Conservation (phyloP, 805 yeast species). For the Wickerhamomyces chaumierensis region DNA sequence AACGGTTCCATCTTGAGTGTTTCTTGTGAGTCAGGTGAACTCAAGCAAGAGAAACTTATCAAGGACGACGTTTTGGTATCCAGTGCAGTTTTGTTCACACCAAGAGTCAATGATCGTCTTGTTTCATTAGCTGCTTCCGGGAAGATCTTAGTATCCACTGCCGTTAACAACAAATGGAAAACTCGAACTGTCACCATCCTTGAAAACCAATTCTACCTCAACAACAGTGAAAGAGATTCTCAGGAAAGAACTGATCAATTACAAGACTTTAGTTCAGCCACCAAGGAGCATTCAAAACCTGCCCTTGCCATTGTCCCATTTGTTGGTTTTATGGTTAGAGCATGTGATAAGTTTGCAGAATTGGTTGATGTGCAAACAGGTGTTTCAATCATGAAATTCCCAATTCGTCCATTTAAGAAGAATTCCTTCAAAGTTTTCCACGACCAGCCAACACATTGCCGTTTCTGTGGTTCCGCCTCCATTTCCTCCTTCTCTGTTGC, state of each 20-base stretch:
- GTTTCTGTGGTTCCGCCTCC: constrained; percentile 85
- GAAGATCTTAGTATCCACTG: constrained; percentile 46
- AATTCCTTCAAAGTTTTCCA: constrained; percentile 61
- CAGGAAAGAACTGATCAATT: no score
- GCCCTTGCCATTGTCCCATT: constrained; percentile 49
- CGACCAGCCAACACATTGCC: constrained; percentile 79
- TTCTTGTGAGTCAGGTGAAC: constrained; percentile 36
- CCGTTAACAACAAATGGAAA: constrained; percentile 54
- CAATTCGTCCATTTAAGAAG: constrained; percentile 46
- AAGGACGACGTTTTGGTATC: constrained; percentile 28
- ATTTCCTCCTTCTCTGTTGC: constrained; percentile 61
- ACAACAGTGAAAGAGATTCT: constrained; percentile 9
- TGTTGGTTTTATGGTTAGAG: constrained; percentile 64
- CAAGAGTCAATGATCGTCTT: constrained; percentile 65
- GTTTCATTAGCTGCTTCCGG: constrained; percentile 41
- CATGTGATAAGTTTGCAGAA: constrained; percentile 45
- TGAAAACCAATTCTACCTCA: constrained; percentile 22
- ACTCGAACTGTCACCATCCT: constrained; percentile 38
- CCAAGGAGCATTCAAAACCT: constrained; percentile 8
- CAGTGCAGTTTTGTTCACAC: constrained; percentile 49
- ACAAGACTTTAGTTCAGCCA: no score
- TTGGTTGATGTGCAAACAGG: constrained; percentile 75
- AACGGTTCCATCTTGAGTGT: constrained; percentile 39
- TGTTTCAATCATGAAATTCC: constrained; percentile 46
- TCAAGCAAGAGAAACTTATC: constrained; percentile 22